A percentile compares a stretch with the other conserved stretches of the same genome.
Evolutionary conservation across 2,329 filamentous ascomycete genomes (phyloP).

Genomic region (Diaporthe amygdali): DNA sequence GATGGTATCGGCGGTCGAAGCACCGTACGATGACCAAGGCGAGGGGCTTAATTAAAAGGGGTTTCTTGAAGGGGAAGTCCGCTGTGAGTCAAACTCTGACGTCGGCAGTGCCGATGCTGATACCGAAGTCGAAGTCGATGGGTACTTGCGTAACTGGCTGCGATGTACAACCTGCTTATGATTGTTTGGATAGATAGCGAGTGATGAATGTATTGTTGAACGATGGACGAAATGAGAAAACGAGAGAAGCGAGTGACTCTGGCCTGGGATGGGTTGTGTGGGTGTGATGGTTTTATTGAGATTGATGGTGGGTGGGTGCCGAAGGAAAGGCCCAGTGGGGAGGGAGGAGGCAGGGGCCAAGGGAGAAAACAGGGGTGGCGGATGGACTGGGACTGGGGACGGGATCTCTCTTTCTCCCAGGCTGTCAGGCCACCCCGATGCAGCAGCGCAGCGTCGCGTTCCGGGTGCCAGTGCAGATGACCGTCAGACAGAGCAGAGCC

Average conservation of each 20-base stretch:
- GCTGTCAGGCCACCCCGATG: conserved; percentile 12
- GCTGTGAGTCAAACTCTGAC: conserved; percentile 8
- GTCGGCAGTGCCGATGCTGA: neutral
- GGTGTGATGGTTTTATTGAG: conserved; percentile 15
- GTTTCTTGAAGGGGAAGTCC: neutral
- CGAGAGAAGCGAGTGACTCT: conserved; percentile 14
- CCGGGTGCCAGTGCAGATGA: neutral
- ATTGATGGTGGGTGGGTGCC: conserved; percentile 11
- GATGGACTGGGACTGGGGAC: neutral
- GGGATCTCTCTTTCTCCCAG: conserved; percentile 10
- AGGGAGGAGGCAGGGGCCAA: neutral
- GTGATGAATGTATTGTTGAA: neutral
- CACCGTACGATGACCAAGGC: neutral
- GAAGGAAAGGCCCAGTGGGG: neutral
- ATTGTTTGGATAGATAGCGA: conserved; percentile 13
- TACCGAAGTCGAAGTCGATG: neutral
- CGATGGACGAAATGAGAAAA: conserved; percentile 19
- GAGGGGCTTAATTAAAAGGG: conserved; percentile 9
- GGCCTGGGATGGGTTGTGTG: neutral
- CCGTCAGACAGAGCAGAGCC: neutral
- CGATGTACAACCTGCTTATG: neutral
- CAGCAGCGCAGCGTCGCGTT: neutral
- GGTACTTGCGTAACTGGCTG: neutral
- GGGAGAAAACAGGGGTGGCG: neutral
- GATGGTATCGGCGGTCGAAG: neutral